Conservation (phyloP, 345 rosid genomes). For the Ceriops zippeliana region DNA sequence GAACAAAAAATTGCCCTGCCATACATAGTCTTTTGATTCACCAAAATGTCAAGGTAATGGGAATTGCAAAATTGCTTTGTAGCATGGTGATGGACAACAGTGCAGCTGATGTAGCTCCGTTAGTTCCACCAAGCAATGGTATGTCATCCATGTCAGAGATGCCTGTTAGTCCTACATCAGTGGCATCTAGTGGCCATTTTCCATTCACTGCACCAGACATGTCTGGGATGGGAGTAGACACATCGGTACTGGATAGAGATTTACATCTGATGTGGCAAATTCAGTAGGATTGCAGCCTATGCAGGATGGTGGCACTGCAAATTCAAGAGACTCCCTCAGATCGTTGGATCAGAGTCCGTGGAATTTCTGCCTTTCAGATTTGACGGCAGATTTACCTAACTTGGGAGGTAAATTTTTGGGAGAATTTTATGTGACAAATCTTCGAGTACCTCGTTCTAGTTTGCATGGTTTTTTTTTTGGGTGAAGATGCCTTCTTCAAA, state of each 20-base stretch:
- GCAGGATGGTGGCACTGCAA: constrained; percentile 66
- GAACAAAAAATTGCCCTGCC: too few species aligned
- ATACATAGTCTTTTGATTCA: not conserved
- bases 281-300: constrained; percentile 87
- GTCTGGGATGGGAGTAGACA: constrained; percentile 87
- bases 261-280: constrained; percentile 82
- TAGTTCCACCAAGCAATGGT: constrained; percentile 57
- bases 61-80: constrained; percentile 24
- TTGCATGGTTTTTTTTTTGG: not conserved
- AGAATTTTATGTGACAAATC: not conserved
- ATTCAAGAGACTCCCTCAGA: constrained; percentile 73
- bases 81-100: constrained; percentile 73
- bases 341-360: constrained; percentile 89
- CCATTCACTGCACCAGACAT: constrained; percentile 85
- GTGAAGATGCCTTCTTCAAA: too few species aligned
- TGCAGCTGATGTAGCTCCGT: constrained; percentile 52
- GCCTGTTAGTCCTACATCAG: constrained; percentile 93
- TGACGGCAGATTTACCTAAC: constrained; percentile 85
- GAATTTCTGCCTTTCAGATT: constrained; percentile 89
- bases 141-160: constrained; percentile 81
- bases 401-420: constrained; percentile 62
- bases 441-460: not conserved
- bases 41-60: constrained; percentile 18
- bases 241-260: constrained; percentile 76
- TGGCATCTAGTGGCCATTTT: constrained; percentile 82